Evolutionary conservation across 2,329 filamentous ascomycete species (phyloP).

Genomic region (Knoxdaviesia proteae): DNA sequence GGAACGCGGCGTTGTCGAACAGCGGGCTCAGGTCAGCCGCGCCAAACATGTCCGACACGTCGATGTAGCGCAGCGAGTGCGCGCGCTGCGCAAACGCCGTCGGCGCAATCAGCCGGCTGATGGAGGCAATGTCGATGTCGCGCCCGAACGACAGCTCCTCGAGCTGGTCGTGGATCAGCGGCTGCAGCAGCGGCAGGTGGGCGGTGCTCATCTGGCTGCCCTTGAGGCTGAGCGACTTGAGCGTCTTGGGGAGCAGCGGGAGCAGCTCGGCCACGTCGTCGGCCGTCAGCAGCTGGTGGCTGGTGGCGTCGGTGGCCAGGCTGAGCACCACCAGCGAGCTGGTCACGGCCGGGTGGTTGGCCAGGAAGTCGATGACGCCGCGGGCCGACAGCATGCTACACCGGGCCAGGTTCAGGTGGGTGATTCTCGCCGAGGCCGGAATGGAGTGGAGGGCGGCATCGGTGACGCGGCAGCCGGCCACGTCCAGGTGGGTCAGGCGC

Average conservation of each 20-base stretch:
- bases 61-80: constrained; percentile 51
- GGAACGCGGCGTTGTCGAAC: constrained; percentile 25
- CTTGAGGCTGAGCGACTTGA: constrained; percentile 56
- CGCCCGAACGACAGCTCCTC: constrained; percentile 60
- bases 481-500: constrained; percentile 54
- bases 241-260: constrained; percentile 39
- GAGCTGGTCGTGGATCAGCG: constrained; percentile 44
- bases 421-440: constrained; percentile 49
- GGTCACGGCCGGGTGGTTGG: constrained; percentile 46
- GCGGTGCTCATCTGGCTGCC: constrained; percentile 47
- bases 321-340: constrained; percentile 49
- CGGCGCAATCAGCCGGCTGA: constrained; percentile 37
- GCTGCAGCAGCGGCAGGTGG: constrained; percentile 42
- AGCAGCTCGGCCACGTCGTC: constrained; percentile 45
- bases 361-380: constrained; percentile 48
- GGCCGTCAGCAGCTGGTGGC: constrained; percentile 48
- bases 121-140: constrained; percentile 41
- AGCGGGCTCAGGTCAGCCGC: constrained; percentile 26
- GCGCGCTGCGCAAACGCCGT: constrained; percentile 11
- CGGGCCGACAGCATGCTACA: constrained; percentile 49
- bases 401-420: constrained; percentile 59
- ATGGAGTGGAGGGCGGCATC: constrained; percentile 50
- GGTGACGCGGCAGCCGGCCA: constrained; percentile 60
- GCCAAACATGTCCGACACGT: constrained; percentile 39
- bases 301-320: constrained; percentile 49